Evolutionary conservation across 208 protist species (phyloP), one percentile per base, ranked within the genome.

Genomic region (Trypanosoma boissoni): DNA sequence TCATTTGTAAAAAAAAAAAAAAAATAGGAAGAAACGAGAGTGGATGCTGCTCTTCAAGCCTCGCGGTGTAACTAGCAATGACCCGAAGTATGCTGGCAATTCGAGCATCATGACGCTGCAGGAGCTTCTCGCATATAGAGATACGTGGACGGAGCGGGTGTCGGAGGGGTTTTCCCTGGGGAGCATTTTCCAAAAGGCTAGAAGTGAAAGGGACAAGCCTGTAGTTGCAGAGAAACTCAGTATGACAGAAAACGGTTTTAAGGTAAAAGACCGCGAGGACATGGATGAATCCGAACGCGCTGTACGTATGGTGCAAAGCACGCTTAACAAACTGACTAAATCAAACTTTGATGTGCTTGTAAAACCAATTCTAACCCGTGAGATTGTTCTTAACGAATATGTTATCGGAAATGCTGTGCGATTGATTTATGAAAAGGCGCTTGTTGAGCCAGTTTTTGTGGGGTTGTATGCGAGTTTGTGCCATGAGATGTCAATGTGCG

Each of bases 251-350:
- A 92, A 95, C 31, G 89, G 83, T 31, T 95, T 93, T 59, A 81
- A 83, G 23, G 73, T 92, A 2, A 76, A 78, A 20, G 72, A 84
- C 46, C 83, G 83, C 56, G 70, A 67, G 12, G 60, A 85, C 14
- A 86, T 95, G 73, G 78, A 87, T 45, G 65, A 74, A 31, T 74
- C 76, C 14, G 89, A 92, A 68, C 59, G 69, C 10, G 77, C 79
- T 49, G 67, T 95, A 26, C 80, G 89, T 8, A 70, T 63, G 8
- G 74, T 95, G 42, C 89, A 95, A 68, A 70, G 74, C 37, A 70
- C 79, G 14, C 71, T 95, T 50, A 95, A 95, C 70, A 95, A 95
- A 62, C 74, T 95, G 39, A 93, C 89, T 0, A 73, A 90, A 45
- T 67, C 84, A 52, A 95, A 95, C 64, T 95, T 89, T 60, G 76